Evolutionary conservation across 129 eudicot species (phyloP).

Genomic region (Centaurea solstitialis): DNA sequence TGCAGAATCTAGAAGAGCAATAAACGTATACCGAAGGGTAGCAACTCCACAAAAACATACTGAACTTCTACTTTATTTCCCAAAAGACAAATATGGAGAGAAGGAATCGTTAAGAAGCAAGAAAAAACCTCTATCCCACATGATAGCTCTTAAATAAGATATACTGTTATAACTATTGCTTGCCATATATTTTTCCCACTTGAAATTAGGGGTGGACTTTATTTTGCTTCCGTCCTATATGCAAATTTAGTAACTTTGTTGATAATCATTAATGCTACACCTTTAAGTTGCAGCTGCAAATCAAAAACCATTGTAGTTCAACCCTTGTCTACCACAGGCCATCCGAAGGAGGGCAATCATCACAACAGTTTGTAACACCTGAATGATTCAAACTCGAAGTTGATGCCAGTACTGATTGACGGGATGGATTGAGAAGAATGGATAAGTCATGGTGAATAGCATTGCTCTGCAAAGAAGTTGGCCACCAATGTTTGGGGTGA

Average conservation of each 20-base stretch:
- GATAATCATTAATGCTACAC: slow-evolving; percentile 20
- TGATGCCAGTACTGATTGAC: slow-evolving; percentile 18
- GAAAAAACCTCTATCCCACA: slow-evolving; percentile 15
- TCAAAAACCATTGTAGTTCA: slow-evolving; percentile 20
- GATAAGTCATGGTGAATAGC: slow-evolving; percentile 13
- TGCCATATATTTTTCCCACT: slow-evolving; percentile 13
- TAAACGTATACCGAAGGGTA: background rate
- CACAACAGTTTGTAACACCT: slow-evolving; percentile 15
- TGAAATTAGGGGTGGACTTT: slow-evolving; percentile 10
- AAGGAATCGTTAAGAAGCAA: slow-evolving; percentile 2
- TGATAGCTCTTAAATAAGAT: slow-evolving; percentile 1
- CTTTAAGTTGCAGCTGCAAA: slow-evolving; percentile 15
- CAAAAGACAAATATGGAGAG: slow-evolving; percentile 18
- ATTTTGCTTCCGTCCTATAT: slow-evolving; percentile 28
- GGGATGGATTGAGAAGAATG: background rate
- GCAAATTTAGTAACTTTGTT: slow-evolving; percentile 11
- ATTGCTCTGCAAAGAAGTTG: slow-evolving; percentile 18
- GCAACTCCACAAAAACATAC: background rate
- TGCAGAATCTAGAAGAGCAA: background rate
- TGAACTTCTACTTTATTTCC: slow-evolving; percentile 18
- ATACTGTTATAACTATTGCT: background rate
- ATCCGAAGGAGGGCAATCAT: slow-evolving; percentile 7
- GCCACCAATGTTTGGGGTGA: slow-evolving; percentile 17
- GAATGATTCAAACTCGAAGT: slow-evolving; percentile 24
- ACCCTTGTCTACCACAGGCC: slow-evolving; percentile 23